phyloP scores from a whole-genome alignment of 2,329 filamentous ascomycete species.

The Chaetomium sp. region DNA sequence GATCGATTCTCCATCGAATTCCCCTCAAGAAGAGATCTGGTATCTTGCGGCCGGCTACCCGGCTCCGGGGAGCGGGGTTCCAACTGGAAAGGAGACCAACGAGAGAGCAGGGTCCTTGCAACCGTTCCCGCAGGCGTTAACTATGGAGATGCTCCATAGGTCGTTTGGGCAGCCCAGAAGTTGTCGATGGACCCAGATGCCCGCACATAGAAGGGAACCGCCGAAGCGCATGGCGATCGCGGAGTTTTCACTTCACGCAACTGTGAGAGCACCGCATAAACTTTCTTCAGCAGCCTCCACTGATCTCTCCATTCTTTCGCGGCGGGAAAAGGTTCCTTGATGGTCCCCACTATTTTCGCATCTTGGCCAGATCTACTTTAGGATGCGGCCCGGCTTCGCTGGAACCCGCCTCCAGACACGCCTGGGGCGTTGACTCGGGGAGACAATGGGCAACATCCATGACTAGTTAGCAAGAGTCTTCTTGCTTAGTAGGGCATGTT shows the following conservation, averaged over 20 bases:
- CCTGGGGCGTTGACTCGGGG: conserved; percentile 5
- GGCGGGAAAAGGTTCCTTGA: background rate
- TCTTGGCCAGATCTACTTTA: conserved; percentile 15
- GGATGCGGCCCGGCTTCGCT: conserved; percentile 20
- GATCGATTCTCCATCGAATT: background rate
- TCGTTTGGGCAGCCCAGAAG: background rate
- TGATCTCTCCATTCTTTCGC: conserved; percentile 8
- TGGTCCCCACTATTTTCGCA: conserved; percentile 12
- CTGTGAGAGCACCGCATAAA: background rate
- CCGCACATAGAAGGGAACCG: background rate
- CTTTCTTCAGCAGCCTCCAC: background rate
- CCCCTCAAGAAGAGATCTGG: background rate
- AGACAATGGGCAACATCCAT: background rate
- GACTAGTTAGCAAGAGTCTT: background rate
- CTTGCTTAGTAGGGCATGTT: background rate
- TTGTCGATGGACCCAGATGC: background rate
- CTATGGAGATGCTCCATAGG: conserved; percentile 7
- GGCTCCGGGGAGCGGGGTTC: conserved; percentile 16
- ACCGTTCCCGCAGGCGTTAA: background rate
- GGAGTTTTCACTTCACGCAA: background rate
- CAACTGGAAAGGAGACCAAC: background rate
- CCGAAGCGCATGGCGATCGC: background rate
- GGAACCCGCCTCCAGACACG: conserved; percentile 10
- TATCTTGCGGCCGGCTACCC: conserved; percentile 8
- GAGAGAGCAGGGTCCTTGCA: background rate